Evolutionary conservation across 208 protist species (phyloP), one percentile per base, ranked within the genome.

Genomic region (Endotrypanum monterogeii): DNA sequence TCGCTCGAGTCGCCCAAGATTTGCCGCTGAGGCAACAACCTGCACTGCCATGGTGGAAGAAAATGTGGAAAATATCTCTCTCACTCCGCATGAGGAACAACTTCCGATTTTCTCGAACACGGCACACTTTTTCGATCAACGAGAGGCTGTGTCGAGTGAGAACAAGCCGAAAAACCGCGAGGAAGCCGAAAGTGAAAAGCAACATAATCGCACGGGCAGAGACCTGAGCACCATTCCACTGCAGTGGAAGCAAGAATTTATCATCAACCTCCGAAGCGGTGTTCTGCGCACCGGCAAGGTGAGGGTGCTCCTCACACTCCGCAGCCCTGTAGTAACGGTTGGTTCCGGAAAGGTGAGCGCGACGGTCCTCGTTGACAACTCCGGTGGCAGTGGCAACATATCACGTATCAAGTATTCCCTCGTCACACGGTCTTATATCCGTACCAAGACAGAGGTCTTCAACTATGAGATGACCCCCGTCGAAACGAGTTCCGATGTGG

Each of bases 341-440:
- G 67, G 72, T 44, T 41, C 73, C 48, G 78, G 73, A 58, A 68
- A 70, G 56, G 80, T 82, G 1, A 41, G 57, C 46, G 68, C 76
- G 66, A 76, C 55, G 23, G 62, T 82, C 32, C 66, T 89, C 20
- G 56, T 96, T 44, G 89, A 92, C 73, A 94, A 96, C 71, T 72
- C 78, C 3, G 55, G 89, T 1, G 91, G 91, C 55, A 41, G 73
- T 18, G 55, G 80, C 18, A 67, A 41, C 65, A 90, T 96, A 52
- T 81, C 63, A 32, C 76, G 72, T 35, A 54, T 96, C 28, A 85
- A 73, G 41, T 91, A 88, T 72, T 67, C 72, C 11, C 61, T 96
- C 46, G 70, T 91, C n/a, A 87, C 71, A 20, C 79, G 78, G n/a
- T 70, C 71, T 46, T 65, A 71, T 16, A 83, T 93, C 67, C 76